Evolutionary conservation across 1,284 basidiomycete genomes (phyloP), one percentile per base, ranked within the genome.

Genomic region (Porogramme epimiltina): DNA sequence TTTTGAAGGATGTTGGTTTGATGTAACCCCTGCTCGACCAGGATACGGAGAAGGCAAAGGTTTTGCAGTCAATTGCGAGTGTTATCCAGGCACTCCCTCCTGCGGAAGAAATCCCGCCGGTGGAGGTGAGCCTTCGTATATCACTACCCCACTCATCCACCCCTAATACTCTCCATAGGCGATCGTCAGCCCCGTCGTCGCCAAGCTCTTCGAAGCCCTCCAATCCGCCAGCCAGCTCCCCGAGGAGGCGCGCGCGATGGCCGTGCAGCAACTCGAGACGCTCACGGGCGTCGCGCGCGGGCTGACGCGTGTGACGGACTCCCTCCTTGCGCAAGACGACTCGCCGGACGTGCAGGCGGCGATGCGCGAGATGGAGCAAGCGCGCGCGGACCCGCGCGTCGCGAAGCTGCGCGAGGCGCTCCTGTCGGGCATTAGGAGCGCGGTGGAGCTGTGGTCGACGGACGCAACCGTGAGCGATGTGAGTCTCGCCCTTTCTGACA

Each of bases 1-100:
- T 24, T 26, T 23, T 25, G 0, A 51, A 15, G 6, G 11, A 8
- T 2, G 20, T 4, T 1, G 4, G 11, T 11, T 19, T 34, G 4
- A 3, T 25, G 22, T 31, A n/a, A 41, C 20, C 26, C 28, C 28
- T 31, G 6, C 28, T 31, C 28, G 13, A 13, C 28, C 15, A 92
- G 87, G 89, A 93, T 55, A 87, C 88, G 22, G 93, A 95, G 70
- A 91, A 90, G 70, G 82, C 85, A 57, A 95, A 94, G 70, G 90
- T 95, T 0, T 74, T 95, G 45, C 90, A 95, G 66, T 91, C 87
- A 0, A 94, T 96, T 51, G 85, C 91, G 1, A 94, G 91, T 54
- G 91, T 96, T 2, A 90, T 95, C 40, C 91, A 95, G 62, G 93
- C 93, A 0, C 67, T 96, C 45, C 84, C 88, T 0, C 85, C 91